Conservation (phyloP, 495 filamentous ascomycete species). For the Penicillium tannophilum region DNA sequence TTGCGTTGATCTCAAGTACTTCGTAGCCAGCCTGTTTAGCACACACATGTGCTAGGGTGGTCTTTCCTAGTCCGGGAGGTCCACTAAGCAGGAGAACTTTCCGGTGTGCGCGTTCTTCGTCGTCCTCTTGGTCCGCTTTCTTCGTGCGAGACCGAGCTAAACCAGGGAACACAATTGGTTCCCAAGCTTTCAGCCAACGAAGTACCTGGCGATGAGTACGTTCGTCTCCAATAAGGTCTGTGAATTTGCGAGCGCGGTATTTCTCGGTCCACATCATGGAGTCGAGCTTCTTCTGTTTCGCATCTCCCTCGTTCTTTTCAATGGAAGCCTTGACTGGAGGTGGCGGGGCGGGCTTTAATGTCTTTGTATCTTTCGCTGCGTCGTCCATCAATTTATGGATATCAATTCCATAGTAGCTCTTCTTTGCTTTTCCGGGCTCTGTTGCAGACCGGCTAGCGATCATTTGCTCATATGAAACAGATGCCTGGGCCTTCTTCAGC, state of each 20-base stretch:
- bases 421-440: conserved; percentile 70
- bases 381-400: conserved; percentile 80
- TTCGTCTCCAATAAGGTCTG: conserved; percentile 92
- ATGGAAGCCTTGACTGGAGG: conserved; percentile 38
- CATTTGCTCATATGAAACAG: conserved; percentile 65
- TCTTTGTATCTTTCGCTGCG: conserved; percentile 52
- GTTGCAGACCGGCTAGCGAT: conserved; percentile 69
- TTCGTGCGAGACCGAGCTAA: conserved; percentile 57
- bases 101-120: conserved; percentile 68
- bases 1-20: conserved; percentile 93
- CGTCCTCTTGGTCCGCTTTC: conserved; percentile 45
- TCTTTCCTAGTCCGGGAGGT: conserved; percentile 92
- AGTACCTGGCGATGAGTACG: conserved; percentile 89
- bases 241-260: conserved; percentile 89
- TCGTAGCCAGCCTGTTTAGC: conserved; percentile 94
- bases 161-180: conserved; percentile 86
- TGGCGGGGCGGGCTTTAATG: conserved; percentile 15
- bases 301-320: conserved; percentile 38
- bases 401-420: conserved; percentile 87
- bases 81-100: conserved; percentile 91
- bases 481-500: conserved; percentile 46
- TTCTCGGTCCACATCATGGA: conserved; percentile 81
- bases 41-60: conserved; percentile 94
- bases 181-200: conserved; percentile 93
- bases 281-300: conserved; percentile 35